A percentile compares a stretch with the other conserved stretches of the same genome.
Evolutionary conservation across 169 alveolate genomes (phyloP).

Genomic region (Cryptosporidium sp.): DNA sequence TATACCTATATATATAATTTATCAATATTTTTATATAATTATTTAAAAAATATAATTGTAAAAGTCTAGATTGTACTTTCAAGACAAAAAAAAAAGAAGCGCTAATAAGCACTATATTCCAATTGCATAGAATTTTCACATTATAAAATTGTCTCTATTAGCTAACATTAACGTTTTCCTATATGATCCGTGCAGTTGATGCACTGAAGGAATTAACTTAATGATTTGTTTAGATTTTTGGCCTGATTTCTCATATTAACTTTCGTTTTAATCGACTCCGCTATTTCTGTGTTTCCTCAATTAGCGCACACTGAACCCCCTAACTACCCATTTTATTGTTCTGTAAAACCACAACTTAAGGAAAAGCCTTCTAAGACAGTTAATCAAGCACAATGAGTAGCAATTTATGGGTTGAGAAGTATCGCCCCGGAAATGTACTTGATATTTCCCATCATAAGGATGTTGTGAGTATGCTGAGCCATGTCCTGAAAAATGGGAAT

Average conservation of each 20-base stretch:
- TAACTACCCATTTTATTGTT: not conserved
- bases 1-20: not conserved
- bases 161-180: not conserved
- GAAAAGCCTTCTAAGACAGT: not conserved
- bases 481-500: slow-evolving; percentile 81
- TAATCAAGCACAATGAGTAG: slow-evolving; percentile 75
- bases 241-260: not conserved
- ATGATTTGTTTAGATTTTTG: not conserved
- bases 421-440: slow-evolving; percentile 84
- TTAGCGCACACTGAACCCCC: slow-evolving; percentile 56
- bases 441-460: slow-evolving; percentile 86
- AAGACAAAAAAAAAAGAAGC: not conserved
- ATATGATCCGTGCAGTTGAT: too few relatives aligned
- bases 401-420: slow-evolving; percentile 88
- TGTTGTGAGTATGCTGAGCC: slow-evolving; percentile 84
- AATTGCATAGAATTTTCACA: not conserved
- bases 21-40: not conserved
- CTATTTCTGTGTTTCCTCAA: not conserved
- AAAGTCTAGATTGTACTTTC: too few relatives aligned
- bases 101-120: not conserved
- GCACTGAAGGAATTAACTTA: not conserved
- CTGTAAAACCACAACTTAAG: not conserved
- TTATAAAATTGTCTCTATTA: too few relatives aligned
- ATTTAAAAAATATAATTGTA: too few relatives aligned
- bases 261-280: not conserved